Evolutionary conservation across 306 rosid genomes (phyloP).

Genomic region (Cicer bijugum): DNA sequence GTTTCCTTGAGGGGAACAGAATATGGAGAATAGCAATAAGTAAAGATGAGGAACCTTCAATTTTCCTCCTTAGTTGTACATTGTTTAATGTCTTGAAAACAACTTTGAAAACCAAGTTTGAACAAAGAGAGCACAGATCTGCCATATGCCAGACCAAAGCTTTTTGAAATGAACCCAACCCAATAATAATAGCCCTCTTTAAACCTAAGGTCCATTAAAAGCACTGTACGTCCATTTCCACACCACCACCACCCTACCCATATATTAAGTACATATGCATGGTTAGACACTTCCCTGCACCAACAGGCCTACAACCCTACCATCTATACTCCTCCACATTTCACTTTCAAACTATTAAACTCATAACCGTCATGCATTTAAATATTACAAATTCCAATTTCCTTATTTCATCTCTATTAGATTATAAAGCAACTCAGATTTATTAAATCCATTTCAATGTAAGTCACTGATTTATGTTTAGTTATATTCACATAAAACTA

Average conservation of each 20-base stretch:
- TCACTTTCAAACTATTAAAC: slow-evolving; percentile 45
- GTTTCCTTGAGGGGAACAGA: slow-evolving; percentile 44
- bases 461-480: no score
- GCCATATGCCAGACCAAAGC: slow-evolving; percentile 15
- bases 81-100: slow-evolving; percentile 45
- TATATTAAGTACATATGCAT: slow-evolving; percentile 26
- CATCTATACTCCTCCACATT: slow-evolving; percentile 31
- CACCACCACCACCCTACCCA: background rate
- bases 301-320: slow-evolving; percentile 41
- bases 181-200: slow-evolving; percentile 13
- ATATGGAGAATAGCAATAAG: slow-evolving; percentile 22
- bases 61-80: slow-evolving; percentile 3
- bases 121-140: slow-evolving; percentile 38
- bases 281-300: slow-evolving; percentile 39
- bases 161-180: slow-evolving; percentile 40
- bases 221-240: slow-evolving; percentile 39
- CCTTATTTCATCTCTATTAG: background rate
- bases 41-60: slow-evolving; percentile 39
- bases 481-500: no score
- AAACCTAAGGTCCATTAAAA: slow-evolving; percentile 43
- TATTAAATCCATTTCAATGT: no score
- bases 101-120: slow-evolving; percentile 41
- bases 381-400: background rate
- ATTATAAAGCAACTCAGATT: no score
- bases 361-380: slow-evolving; percentile 40